Evolutionary conservation across 805 yeast genomes (phyloP), one percentile per base, ranked within the genome.

Genomic region (Priceomyces medius): DNA sequence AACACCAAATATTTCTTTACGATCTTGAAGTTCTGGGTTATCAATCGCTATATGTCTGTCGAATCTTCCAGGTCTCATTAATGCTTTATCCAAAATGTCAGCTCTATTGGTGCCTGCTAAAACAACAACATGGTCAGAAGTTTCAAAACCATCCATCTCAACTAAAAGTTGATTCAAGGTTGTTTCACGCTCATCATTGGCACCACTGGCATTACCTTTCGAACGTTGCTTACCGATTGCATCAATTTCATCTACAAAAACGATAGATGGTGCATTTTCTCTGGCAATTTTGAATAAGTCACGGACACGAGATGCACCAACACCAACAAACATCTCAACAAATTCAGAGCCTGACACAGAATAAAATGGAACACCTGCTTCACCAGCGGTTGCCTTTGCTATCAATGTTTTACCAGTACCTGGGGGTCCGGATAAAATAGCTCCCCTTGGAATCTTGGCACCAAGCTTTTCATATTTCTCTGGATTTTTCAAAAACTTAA

Each of bases 311-410:
- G 96, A 85, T 2, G 99, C 98, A 70, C 99, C 99, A 18, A 91
- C 97, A 74, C 99, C 99, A 21, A 90, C 98, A 72, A 89, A 93
- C 98, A 91, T 93, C 63, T 91, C 98, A 10, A 93, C 96, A 53
- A 91, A 91, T 64, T 91, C 99, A 4, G 98, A 90, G 49, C 99
- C 99, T 1, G 96, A 87, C 14, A 93, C 98, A 12, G 96, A 86
- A 55, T 82, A 82, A 61, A 93, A 93, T 32, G 99, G 97, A 31
- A 93, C 99, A 43, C 93, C 95, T 0, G 99, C 99, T 64, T 93
- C 99, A 51, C 99, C 99, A 2, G 99, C 99, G 37, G 98, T 93
- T 4, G 99, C 99, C 60, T 88, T 91, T 9, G 99, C 99, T 38
- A 93, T 70, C 40, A 93, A 72, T 1, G 99, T 93, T 63, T 93